Evolutionary conservation across 306 rosid species (phyloP), one percentile per base, ranked within the genome.

Genomic region (Bauhinia variegata): DNA sequence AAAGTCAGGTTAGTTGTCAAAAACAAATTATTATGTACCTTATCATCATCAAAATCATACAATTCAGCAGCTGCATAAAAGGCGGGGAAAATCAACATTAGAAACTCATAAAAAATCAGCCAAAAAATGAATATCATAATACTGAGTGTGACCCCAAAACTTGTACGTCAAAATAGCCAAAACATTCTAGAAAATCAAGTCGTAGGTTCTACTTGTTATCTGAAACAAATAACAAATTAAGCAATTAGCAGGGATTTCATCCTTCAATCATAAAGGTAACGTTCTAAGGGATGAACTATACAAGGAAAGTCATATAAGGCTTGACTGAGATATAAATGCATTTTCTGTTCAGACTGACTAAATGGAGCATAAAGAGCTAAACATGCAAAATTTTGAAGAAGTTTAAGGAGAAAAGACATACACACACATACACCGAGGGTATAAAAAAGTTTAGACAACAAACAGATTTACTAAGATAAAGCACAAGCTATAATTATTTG

Each of bases 41-140:
- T 93, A 19, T 88, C 97, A 31, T 90, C 99, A 75, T 86, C 99
- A 82, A 93, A 93, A 78, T 88, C 99, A 72, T 90, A 91, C 78
- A 93, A 77, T 78, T 93, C 99, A 68, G 99, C 93, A 80, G 85
- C 99, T 93, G 82, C 84, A 78, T 38, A 78, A 73, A 44, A n/a
- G n/a, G 28, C 12, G 38, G 44, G n/a, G n/a, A n/a, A 30, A 13
- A 78, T 23, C 11, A 60, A 72, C 8, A 60, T 82, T 34, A 84
- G 73, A 57, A 64, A 13, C 50, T 43, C n/a, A n/a, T 59, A 52
- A 64, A 70, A 42, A 2, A 69, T 5, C 8, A 64, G n/a, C 49
- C 33, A 11, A 69, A 56, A 49, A 77, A 17, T 6, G 51, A 18
- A 61, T 3, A 61, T 5, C n/a, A 47, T 52, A 28, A 51, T 42